Evolutionary conservation across 2,329 filamentous ascomycete species (phyloP).

Genomic region (Thielaviopsis musarum): DNA sequence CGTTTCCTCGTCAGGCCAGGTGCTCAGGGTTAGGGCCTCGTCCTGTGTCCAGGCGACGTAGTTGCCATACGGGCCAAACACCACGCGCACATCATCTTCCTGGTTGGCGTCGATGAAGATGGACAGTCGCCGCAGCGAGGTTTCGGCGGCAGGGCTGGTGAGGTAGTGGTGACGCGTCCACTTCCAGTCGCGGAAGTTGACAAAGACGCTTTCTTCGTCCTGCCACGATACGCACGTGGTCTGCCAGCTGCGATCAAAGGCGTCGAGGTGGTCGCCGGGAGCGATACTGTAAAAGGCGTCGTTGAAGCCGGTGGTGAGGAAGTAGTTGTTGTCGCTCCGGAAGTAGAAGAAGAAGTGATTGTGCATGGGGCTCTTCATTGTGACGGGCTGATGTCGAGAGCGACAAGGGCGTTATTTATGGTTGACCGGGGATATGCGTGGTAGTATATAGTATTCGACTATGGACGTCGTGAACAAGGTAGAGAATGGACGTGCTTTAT

Average conservation of each 20-base stretch:
- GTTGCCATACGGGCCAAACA: slow-evolving; percentile 7
- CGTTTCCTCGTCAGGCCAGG: slow-evolving; percentile 1
- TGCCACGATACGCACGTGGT: slow-evolving; percentile 4
- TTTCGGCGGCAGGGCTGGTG: slow-evolving; percentile 3
- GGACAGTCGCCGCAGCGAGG: background rate
- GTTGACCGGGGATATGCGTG: background rate
- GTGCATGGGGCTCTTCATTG: background rate
- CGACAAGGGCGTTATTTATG: background rate
- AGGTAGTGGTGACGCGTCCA: slow-evolving; percentile 3
- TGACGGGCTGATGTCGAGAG: background rate
- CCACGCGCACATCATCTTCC: slow-evolving; percentile 7
- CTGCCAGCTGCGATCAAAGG: slow-evolving; percentile 4
- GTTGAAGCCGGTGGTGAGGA: slow-evolving; percentile 8
- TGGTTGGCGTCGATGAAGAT: slow-evolving; percentile 7
- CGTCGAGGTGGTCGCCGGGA: background rate
- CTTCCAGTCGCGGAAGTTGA: slow-evolving; percentile 9
- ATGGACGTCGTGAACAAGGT: background rate
- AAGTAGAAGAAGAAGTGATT: slow-evolving; percentile 11
- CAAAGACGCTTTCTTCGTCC: slow-evolving; percentile 1
- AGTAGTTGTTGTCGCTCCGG: slow-evolving; percentile 9
- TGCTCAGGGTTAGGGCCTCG: slow-evolving; percentile 6
- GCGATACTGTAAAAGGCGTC: slow-evolving; percentile 8
- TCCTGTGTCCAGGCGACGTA: slow-evolving; percentile 5
- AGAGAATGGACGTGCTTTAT: too few species aligned
- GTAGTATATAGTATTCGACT: background rate